Conservation (phyloP, 139 green algal species). For the Tetraselmis chui region DNA sequence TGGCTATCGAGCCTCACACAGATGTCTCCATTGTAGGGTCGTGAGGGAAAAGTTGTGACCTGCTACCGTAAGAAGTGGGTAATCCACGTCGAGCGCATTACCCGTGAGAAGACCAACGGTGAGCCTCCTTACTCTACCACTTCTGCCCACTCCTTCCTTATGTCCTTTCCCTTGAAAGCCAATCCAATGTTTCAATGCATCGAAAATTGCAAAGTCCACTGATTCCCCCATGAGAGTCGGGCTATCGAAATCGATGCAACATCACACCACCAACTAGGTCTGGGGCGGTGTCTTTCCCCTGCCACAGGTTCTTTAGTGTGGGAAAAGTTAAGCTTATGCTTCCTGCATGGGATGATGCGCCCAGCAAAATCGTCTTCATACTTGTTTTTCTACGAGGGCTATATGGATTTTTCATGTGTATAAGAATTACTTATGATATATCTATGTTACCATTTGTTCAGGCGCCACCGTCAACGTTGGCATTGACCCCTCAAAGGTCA, state of each 20-base stretch:
- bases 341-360: no score
- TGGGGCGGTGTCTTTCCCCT: neutral
- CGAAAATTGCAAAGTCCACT: neutral
- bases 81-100: constrained; percentile 98
- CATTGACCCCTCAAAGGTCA: constrained; percentile 93
- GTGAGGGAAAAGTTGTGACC: constrained; percentile 92
- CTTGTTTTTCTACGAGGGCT: no score
- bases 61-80: constrained; percentile 99
- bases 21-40: constrained; percentile 43
- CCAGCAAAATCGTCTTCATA: no score
- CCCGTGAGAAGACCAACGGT: constrained; percentile 98
- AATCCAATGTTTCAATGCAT: no score
- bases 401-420: no score
- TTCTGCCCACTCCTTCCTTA: neutral
- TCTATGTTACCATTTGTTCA: no score
- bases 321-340: neutral
- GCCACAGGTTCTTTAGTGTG: neutral
- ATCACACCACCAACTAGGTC: neutral
- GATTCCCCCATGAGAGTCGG: neutral
- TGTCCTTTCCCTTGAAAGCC: no score
- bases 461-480: constrained; percentile 92
- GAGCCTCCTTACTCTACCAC: constrained; percentile 17
- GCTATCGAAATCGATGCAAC: neutral
- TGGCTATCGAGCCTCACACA: neutral
- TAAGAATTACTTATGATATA: no score